Evolutionary conservation across 495 filamentous ascomycete genomes (phyloP), one percentile per base, ranked within the genome.

Genomic region (Trichoderma erinaceum): DNA sequence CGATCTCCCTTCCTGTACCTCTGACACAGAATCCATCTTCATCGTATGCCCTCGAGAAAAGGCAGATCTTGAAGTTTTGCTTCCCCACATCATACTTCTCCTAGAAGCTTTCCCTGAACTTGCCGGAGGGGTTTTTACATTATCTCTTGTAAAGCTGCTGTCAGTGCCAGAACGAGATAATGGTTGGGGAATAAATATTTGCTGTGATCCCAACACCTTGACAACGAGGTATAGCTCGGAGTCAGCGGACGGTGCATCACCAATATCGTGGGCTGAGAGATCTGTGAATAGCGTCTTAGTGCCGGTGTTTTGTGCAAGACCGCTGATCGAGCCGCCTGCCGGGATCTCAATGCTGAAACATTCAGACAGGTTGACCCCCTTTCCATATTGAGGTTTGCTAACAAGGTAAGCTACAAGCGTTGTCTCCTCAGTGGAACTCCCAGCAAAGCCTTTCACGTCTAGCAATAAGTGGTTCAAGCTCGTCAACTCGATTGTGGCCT

Each of bases 221-320:
- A 93, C 89, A n/a, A 97, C 87, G 1, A 98, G 81, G 73, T 89
- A 98, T 35, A 97, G 75, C 63, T 93, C 86, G 12, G 82, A 82
- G 3, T 87, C 86, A 63, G 81, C 82, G 29, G 87, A 82, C 4
- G 87, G 83, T 4, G 84, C 86, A 68, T 97, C 92, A 27, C 92
- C 92, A 70, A 96, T 89, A 76, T 99, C 96, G 63, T 85, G 83
- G 1, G 90, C 83, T 32, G 87, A 88, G 18, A 98, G 79, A 69
- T 97, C 91, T 18, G 91, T 88, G 74, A 98, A 97, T 13, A 99
- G 78, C 1, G 92, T 96, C 73, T 90, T 92, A 76, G 93, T 82
- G 73, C 86, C 89, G 67, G 83, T 81, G 69, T 83, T 83, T 70
- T 85, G 84, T 4, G 82, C 83, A 68, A 83, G 77, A 68, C 81